Base-by-base conservation (phyloP, 2,329 filamentous ascomycete genomes). In the Penicillium glabrum region DNA sequence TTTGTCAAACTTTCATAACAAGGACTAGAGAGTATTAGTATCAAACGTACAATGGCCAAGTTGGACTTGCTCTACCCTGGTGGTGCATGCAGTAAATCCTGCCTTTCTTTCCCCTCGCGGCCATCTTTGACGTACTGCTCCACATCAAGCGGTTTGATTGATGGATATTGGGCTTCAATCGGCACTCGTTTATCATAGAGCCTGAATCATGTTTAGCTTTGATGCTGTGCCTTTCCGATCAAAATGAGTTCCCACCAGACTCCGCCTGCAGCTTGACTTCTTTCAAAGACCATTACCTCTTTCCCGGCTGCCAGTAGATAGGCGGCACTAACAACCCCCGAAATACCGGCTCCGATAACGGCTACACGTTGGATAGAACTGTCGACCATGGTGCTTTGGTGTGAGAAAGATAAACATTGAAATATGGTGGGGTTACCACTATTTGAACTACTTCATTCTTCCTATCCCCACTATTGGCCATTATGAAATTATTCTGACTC, bases 241-340 rank as follows among this genome's bases (percentile, higher is more conserved):
- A 39, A 26, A 14, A 39, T 27, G 5, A 23, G 8, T 16, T 63
- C 75, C 49, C 72, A 83, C 83, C 84, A 86, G 27, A 84, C 77
- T 14, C 84, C 83, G 2, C 84, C 83, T n/a, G 79, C 75, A 16
- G 72, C 76, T 52, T 73, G 72, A 5, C 77, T 80, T 53, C 84
- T 74, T 59, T 86, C 83, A 60, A 82, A 85, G 0, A 86, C 77
- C 0, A 77, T 80, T 1, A 84, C 80, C 9, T 83, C 73, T 5
- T 82, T 53, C 1, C 78, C 80, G 8, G 72, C 70, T 46, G 69
- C 68, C 27, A 75, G 70, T n/a, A 83, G 69, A 69, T 83, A 78
- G 16, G 75, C 75, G 29, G 79, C 80, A 45, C 78, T 70, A 2
- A 75, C 71, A 6, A 83, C 74, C 23, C 81, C 81, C 57, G 78